Conservation (phyloP, 1,284 basidiomycete genomes). For the Stereum hirsutum region DNA sequence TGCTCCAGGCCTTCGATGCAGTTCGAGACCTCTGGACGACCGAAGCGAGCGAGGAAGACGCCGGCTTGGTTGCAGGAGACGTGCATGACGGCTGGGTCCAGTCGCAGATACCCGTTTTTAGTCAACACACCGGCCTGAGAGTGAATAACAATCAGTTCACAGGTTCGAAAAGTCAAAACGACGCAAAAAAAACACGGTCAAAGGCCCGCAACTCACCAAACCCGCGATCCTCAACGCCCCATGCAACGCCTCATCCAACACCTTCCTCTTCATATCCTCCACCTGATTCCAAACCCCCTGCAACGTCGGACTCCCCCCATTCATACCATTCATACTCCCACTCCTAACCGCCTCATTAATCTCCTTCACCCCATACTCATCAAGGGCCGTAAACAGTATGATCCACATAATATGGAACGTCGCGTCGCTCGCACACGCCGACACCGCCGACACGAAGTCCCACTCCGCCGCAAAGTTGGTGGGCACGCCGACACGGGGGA, state of each 20-base stretch:
- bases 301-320: too few relatives aligned
- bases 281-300: constrained; percentile 36
- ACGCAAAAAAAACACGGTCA: not conserved
- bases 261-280: constrained; percentile 56
- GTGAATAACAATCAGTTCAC: not conserved
- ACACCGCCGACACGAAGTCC: constrained; percentile 83
- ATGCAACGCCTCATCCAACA: constrained; percentile 75
- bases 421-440: constrained; percentile 77
- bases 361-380: constrained; percentile 78
- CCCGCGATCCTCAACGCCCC: constrained; percentile 82
- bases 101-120: constrained; percentile 74
- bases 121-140: constrained; percentile 67
- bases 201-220: constrained; percentile 38
- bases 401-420: constrained; percentile 90
- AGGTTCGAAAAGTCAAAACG: constrained; percentile 9
- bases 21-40: constrained; percentile 70
- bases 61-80: constrained; percentile 80
- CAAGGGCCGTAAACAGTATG: constrained; percentile 66
- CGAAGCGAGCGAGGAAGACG: constrained; percentile 71
- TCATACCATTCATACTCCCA: constrained; percentile 21
- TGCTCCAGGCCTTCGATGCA: constrained; percentile 83
- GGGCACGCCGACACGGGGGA: constrained; percentile 77
- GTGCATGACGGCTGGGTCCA: constrained; percentile 81
- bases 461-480: constrained; percentile 75
- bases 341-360: constrained; percentile 38